Conservation (phyloP, 441 rosid species). For the Omphalea diandra region DNA sequence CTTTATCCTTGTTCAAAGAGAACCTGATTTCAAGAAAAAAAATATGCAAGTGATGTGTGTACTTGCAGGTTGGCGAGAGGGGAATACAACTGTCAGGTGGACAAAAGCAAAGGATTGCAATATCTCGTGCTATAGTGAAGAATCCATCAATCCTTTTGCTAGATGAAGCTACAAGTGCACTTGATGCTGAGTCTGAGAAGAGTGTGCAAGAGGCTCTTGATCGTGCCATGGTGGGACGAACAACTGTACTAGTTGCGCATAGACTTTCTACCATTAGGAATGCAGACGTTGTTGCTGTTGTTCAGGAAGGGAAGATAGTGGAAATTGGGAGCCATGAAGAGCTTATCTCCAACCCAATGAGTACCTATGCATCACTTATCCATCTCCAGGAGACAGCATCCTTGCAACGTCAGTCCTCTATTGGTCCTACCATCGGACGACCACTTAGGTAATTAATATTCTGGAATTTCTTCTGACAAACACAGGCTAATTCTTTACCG, state of each 20-base stretch:
- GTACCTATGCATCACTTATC: conserved; percentile 64
- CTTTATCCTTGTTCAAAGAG: neutral
- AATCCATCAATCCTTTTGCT: conserved; percentile 84
- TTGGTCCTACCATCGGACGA: conserved; percentile 48
- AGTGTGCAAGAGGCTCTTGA: conserved; percentile 94
- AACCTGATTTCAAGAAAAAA: neutral
- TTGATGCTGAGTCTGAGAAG: conserved; percentile 90
- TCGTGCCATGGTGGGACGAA: conserved; percentile 89
- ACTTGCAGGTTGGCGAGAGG: conserved; percentile 82
- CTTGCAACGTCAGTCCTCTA: conserved; percentile 56
- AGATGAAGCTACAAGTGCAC: conserved; percentile 95
- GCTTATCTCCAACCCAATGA: conserved; percentile 57
- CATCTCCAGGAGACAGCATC: conserved; percentile 72
- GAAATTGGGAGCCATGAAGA: conserved; percentile 88
- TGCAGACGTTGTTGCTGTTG: conserved; percentile 83
- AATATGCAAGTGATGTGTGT: neutral
- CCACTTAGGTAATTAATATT: conserved; percentile 49
- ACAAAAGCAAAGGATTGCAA: conserved; percentile 91
- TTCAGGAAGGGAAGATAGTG: conserved; percentile 70
- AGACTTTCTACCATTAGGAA: conserved; percentile 83
- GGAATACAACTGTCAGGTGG: conserved; percentile 93
- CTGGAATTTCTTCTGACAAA: too few relatives aligned
- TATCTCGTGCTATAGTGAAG: conserved; percentile 81
- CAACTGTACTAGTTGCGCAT: conserved; percentile 86
- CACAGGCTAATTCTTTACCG: too few relatives aligned